Conservation (phyloP, 176 grass and related monocot species). For the Rhynchospora tenuis region DNA sequence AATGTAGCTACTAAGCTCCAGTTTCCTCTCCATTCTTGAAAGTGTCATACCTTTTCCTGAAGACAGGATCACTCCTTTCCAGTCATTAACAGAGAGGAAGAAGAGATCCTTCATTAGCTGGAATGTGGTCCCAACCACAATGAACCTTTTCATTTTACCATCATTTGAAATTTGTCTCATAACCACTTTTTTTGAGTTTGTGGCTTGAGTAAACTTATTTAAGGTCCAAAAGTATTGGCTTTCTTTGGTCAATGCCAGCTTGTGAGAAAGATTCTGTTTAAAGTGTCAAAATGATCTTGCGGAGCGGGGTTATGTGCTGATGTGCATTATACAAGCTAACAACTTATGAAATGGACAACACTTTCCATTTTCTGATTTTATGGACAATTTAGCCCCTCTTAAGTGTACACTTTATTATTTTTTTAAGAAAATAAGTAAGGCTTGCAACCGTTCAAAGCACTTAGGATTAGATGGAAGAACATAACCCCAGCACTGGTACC, state of each 20-base stretch:
- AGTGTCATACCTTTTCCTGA: not conserved
- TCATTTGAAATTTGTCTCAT: not conserved
- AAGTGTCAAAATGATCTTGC: not conserved
- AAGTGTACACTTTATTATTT: too few relatives aligned
- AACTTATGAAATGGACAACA: too few relatives aligned
- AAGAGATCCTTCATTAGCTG: slow-evolving; percentile 1
- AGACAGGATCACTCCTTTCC: not conserved
- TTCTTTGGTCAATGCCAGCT: not conserved
- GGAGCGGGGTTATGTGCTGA: too few relatives aligned
- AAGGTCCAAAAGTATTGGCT: not conserved
- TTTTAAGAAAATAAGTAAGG: too few relatives aligned
- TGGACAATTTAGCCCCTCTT: too few relatives aligned
- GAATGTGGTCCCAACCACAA: slow-evolving; percentile 1
- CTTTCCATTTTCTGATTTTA: too few relatives aligned
- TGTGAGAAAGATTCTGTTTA: not conserved
- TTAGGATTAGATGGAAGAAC: too few relatives aligned
- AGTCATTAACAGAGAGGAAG: not conserved
- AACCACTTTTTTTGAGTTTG: not conserved
- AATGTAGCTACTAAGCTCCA: not conserved
- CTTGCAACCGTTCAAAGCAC: too few relatives aligned
- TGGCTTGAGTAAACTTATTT: not conserved
- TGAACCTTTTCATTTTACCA: not conserved
- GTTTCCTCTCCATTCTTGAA: not conserved
- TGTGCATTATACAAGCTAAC: too few relatives aligned
- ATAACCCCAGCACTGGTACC: too few relatives aligned